Percentiles rank a stretch among this genome's conserved stretches.
phyloP scores from a whole-genome alignment of 495 filamentous ascomycete species.

The Cladorrhinum samala region DNA sequence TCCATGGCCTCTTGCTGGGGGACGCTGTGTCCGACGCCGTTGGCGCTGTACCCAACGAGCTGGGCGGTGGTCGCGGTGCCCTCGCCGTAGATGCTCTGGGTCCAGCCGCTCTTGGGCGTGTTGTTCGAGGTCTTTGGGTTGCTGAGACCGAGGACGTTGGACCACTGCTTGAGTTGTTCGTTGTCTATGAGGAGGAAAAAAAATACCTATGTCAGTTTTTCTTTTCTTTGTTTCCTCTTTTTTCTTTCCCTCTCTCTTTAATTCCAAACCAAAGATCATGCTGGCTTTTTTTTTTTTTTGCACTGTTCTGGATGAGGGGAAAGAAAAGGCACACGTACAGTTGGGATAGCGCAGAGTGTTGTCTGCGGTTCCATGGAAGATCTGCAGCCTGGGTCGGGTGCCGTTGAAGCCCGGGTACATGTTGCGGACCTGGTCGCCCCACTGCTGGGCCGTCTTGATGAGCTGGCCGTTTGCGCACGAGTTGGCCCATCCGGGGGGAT shows the following conservation, averaged over 20 bases:
- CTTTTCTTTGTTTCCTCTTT: too few relatives aligned
- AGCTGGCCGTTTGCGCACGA: slow-evolving; percentile 29
- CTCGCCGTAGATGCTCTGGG: slow-evolving; percentile 14
- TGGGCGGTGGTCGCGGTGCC: slow-evolving; percentile 14
- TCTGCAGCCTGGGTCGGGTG: slow-evolving; percentile 42
- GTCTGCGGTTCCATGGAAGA: slow-evolving; percentile 45
- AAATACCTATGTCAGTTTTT: too few relatives aligned
- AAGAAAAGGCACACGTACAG: slow-evolving; percentile 10
- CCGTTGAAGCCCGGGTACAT: slow-evolving; percentile 43
- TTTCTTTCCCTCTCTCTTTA: too few relatives aligned
- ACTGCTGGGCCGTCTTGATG: slow-evolving; percentile 31
- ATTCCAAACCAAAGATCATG: too few relatives aligned
- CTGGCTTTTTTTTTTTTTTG: too few relatives aligned
- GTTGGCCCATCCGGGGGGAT: slow-evolving; percentile 26
- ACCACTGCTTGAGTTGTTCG: slow-evolving; percentile 49
- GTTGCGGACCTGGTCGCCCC: slow-evolving; percentile 36
- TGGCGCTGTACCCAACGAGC: slow-evolving; percentile 16
- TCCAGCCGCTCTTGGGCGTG: slow-evolving; percentile 4
- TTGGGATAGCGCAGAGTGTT: slow-evolving; percentile 36
- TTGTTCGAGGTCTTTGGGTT: slow-evolving; percentile 10
- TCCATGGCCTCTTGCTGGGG: slow-evolving; percentile 19
- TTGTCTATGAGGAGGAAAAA: too few relatives aligned
- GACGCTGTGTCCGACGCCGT: slow-evolving; percentile 21
- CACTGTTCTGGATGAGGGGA: too few relatives aligned
- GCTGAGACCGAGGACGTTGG: slow-evolving; percentile 37